Percentiles rank a stretch among this genome's conserved stretches.
These are phyloP conservation scores for Acanthamoeba culbertsoni DNA, from an alignment of 208 protist species.

Conservation along the genomic window DNA sequence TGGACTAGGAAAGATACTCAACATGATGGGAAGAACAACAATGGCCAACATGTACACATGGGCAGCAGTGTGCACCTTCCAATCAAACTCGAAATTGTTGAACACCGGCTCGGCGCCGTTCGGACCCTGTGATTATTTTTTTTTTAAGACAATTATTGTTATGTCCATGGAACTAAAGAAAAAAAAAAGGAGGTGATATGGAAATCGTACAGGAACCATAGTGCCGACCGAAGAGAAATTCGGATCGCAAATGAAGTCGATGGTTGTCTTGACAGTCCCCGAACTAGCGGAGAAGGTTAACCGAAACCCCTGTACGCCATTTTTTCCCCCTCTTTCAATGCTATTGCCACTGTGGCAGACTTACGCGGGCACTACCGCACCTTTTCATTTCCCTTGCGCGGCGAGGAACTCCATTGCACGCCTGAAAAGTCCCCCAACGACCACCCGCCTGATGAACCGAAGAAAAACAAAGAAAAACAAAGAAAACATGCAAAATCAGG, in stretches of 20 bases:
- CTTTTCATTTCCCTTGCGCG: neutral
- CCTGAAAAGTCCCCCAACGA: neutral
- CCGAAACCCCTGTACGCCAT: neutral
- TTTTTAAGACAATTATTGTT: neutral
- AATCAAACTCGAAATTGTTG: neutral
- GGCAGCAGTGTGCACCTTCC: too few relatives aligned
- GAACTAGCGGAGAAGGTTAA: neutral
- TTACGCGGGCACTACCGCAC: neutral
- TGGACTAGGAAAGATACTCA: too few relatives aligned
- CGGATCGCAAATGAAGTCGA: conserved; percentile 36
- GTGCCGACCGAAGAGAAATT: neutral
- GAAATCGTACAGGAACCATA: neutral
- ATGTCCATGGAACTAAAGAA: too few relatives aligned
- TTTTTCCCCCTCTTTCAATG: neutral
- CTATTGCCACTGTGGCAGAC: neutral
- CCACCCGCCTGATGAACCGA: neutral
- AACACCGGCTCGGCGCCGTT: neutral
- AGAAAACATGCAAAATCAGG: neutral
- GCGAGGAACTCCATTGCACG: neutral
- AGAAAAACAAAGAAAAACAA: neutral
- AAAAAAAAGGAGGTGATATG: neutral
- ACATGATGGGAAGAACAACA: too few relatives aligned
- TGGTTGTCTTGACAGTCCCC: neutral
- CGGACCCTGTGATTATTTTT: neutral
- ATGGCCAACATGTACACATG: too few relatives aligned